Evolutionary conservation across 192 early-diverging fungal species (phyloP).

Genomic region (Globomyces pollinis-pini): DNA sequence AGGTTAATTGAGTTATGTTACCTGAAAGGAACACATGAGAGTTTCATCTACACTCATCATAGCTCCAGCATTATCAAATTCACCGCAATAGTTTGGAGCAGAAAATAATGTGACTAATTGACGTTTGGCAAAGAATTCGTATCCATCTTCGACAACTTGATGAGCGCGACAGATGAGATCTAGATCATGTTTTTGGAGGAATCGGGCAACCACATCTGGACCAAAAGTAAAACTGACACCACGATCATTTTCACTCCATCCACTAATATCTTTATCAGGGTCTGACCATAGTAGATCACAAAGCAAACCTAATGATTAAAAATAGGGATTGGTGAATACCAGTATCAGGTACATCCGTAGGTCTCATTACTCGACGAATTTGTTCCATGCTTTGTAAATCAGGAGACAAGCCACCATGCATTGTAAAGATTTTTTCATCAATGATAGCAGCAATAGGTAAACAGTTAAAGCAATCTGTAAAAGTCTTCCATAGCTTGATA

Average conservation of each 20-base stretch:
- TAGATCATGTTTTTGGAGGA: slow-evolving; percentile 94
- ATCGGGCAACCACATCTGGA: slow-evolving; percentile 84
- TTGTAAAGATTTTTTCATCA: slow-evolving; percentile 97
- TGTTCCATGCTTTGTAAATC: slow-evolving; percentile 97
- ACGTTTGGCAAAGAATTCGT: slow-evolving; percentile 97
- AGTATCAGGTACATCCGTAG: slow-evolving; percentile 96
- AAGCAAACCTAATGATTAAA: slow-evolving; percentile 56
- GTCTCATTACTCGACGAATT: slow-evolving; percentile 92
- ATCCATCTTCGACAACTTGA: slow-evolving; percentile 97
- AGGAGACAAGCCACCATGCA: slow-evolving; percentile 97
- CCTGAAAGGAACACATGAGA: slow-evolving; percentile 62
- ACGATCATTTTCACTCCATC: slow-evolving; percentile 96
- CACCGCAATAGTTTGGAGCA: slow-evolving; percentile 96
- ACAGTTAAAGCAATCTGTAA: slow-evolving; percentile 98
- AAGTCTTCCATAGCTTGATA: slow-evolving; percentile 99
- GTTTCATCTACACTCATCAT: slow-evolving; percentile 68
- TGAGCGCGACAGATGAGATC: slow-evolving; percentile 97
- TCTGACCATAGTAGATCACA: slow-evolving; percentile 97
- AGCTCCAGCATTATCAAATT: slow-evolving; percentile 74
- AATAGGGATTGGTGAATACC: slow-evolving; percentile 52
- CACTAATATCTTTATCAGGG: slow-evolving; percentile 91
- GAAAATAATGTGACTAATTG: slow-evolving; percentile 94
- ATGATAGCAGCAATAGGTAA: slow-evolving; percentile 94
- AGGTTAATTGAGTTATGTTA: background rate
- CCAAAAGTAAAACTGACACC: slow-evolving; percentile 96